Percentiles rank a stretch among this genome's conserved stretches.
These are phyloP conservation scores for Lobulomyces angularis DNA, from an alignment of 192 early-diverging fungal species.

Conservation along the genomic window DNA sequence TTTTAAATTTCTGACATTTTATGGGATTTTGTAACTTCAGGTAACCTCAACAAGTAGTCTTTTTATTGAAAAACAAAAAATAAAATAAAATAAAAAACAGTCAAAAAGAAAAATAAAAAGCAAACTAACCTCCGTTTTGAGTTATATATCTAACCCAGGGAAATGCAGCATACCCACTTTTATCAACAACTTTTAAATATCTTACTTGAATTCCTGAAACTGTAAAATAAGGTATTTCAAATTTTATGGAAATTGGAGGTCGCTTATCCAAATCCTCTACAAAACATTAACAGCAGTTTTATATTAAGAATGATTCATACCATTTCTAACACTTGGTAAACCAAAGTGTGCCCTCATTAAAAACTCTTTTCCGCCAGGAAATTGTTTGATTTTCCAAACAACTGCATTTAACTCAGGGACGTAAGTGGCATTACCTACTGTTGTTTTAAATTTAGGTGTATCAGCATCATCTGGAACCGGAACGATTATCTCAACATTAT, in stretches of 20 bases:
- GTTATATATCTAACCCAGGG: slow-evolving; percentile 87
- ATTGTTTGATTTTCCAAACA: slow-evolving; percentile 97
- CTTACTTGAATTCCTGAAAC: slow-evolving; percentile 81
- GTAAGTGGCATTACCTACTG: slow-evolving; percentile 79
- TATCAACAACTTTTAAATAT: slow-evolving; percentile 83
- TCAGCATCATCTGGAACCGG: slow-evolving; percentile 98
- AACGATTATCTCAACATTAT: slow-evolving; percentile 93
- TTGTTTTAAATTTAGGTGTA: slow-evolving; percentile 86
- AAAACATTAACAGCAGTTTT: neutral
- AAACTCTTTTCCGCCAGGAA: slow-evolving; percentile 96
- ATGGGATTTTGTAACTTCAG: no score
- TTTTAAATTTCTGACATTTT: no score
- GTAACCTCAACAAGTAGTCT: no score
- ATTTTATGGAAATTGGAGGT: slow-evolving; percentile 74
- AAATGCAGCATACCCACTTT: slow-evolving; percentile 74
- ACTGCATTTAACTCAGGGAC: slow-evolving; percentile 86
- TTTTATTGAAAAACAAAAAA: no score
- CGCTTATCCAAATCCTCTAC: slow-evolving; percentile 65
- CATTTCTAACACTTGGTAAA: slow-evolving; percentile 66
- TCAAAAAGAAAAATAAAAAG: no score
- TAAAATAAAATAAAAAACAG: no score
- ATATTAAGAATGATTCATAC: slow-evolving; percentile 13
- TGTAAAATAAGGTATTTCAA: slow-evolving; percentile 85
- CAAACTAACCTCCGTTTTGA: slow-evolving; percentile 71
- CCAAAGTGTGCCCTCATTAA: slow-evolving; percentile 80